phyloP scores from a whole-genome alignment of 495 filamentous ascomycete genomes.

The Tuber calosporum region DNA sequence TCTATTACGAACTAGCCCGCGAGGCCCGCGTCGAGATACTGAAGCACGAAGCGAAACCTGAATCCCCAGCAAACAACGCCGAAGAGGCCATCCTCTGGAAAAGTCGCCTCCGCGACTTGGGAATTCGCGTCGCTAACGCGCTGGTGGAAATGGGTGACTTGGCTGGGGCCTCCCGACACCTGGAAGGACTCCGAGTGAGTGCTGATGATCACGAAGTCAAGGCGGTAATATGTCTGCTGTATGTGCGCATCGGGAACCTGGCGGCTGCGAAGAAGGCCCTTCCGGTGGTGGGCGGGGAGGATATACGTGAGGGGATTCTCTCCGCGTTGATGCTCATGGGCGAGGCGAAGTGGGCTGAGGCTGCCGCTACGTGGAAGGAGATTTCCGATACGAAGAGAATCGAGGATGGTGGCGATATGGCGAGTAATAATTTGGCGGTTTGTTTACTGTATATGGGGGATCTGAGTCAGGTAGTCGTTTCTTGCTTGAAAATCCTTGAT shows the following conservation, averaged over 20 bases:
- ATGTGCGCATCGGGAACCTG: conserved; percentile 68
- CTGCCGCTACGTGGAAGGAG: conserved; percentile 56
- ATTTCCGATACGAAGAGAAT: conserved; percentile 44
- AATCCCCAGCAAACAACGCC: neutral
- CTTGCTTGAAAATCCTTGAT: neutral
- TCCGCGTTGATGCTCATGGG: conserved; percentile 65
- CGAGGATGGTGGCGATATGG: conserved; percentile 51
- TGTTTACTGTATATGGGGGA: conserved; percentile 71
- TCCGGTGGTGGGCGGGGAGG: conserved; percentile 30
- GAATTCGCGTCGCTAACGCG: conserved; percentile 67
- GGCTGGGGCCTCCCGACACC: conserved; percentile 62
- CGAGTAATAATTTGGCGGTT: conserved; percentile 72
- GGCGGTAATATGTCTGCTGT: conserved; percentile 58
- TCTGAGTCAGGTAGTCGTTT: conserved; percentile 58
- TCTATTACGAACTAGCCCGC: conserved; percentile 76
- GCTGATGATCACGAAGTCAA: conserved; percentile 43
- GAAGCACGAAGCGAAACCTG: conserved; percentile 29
- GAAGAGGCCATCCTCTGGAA: conserved; percentile 58
- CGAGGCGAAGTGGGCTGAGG: conserved; percentile 62
- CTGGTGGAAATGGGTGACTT: conserved; percentile 89
- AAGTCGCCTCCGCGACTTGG: conserved; percentile 61
- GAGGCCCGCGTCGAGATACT: conserved; percentile 59
- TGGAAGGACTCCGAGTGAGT: conserved; percentile 43
- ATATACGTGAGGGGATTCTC: conserved; percentile 46
- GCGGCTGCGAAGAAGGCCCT: conserved; percentile 49